Evolutionary conservation across 352 stramenopile species (phyloP), one percentile per base, ranked within the genome.

Genomic region (Globisporangium uncinulatum): DNA sequence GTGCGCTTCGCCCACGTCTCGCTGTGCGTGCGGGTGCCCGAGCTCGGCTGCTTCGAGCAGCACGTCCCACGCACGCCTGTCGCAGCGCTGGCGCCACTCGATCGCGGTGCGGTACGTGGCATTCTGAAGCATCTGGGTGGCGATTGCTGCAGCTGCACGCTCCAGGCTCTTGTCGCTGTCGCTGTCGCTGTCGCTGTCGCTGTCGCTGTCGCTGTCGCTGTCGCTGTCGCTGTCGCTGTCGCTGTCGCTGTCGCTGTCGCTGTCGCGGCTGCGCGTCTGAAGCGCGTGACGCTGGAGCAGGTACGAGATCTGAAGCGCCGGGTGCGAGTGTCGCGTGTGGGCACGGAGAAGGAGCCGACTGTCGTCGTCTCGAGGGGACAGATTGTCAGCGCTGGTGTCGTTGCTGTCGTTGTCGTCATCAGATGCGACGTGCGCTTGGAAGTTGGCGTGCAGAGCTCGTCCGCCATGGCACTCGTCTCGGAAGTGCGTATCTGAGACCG

Each of bases 301-400:
- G 45, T 75, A 74, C 31, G 70, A 67, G 31, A 86, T 83, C 29
- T 85, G 73, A 3, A 55, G 32, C 29, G 43, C 43, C 9, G 57
- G 43, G 9, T n/a, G n/a, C n/a, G n/a, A n/a, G n/a, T n/a, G n/a
- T n/a, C n/a, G n/a, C n/a, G n/a, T n/a, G n/a, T n/a, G n/a, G n/a
- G n/a, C n/a, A n/a, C n/a, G n/a, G n/a, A n/a, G n/a, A n/a, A n/a
- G n/a, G n/a, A n/a, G n/a, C n/a, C n/a, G n/a, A n/a, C 6, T 24
- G 17, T n/a, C 6, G 3, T 46, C 4, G 29, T 24, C 29, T 56
- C 56, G 20, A 55, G 41, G 14, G 2, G 41, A 11, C 9, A 8
- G 14, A 5, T 19, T 17, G 13, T 45, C 42, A 6, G 42, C 24
- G n/a, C 14, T 43, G 24, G 10, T 24, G 44, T 51, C 54, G 19